phyloP scores from a whole-genome alignment of 78 protist genomes.

The Dictyostelium brefeldianum region DNA sequence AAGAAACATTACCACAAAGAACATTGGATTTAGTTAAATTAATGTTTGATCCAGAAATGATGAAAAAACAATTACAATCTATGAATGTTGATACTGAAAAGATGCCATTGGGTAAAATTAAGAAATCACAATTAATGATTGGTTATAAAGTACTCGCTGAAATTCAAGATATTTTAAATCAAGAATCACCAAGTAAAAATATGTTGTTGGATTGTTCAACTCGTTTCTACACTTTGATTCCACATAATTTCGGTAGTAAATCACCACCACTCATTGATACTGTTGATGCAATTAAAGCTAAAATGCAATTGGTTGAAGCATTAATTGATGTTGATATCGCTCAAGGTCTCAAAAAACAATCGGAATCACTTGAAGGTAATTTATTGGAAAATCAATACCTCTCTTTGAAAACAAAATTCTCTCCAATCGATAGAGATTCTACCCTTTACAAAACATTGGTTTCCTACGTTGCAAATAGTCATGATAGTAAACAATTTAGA shows the following conservation, averaged over 20 bases:
- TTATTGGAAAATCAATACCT: conserved; percentile 49
- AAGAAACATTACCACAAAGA: conserved; percentile 38
- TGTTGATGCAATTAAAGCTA: conserved; percentile 48
- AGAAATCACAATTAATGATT: conserved; percentile 84
- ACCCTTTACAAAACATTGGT: conserved; percentile 50
- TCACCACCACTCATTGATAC: conserved; percentile 64
- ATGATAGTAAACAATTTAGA: conserved; percentile 51
- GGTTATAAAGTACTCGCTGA: conserved; percentile 81
- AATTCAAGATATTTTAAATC: conserved; percentile 50
- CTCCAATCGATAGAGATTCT: conserved; percentile 62
- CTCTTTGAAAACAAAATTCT: conserved; percentile 63
- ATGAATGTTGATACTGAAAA: conserved; percentile 84
- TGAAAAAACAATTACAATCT: conserved; percentile 78
- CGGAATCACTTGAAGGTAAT: conserved; percentile 45
- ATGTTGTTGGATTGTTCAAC: conserved; percentile 39
- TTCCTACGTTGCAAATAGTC: conserved; percentile 33
- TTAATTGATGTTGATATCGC: conserved; percentile 89
- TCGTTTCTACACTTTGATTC: conserved; percentile 68
- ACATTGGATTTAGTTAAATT: conserved; percentile 58
- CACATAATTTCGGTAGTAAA: conserved; percentile 75
- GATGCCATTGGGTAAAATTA: conserved; percentile 93
- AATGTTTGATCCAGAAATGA: conserved; percentile 87
- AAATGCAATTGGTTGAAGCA: conserved; percentile 83
- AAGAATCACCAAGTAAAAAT: background rate
- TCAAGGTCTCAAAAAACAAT: conserved; percentile 49